Conservation (phyloP, 306 rosid species). For the Hylodesmum podocarpum region DNA sequence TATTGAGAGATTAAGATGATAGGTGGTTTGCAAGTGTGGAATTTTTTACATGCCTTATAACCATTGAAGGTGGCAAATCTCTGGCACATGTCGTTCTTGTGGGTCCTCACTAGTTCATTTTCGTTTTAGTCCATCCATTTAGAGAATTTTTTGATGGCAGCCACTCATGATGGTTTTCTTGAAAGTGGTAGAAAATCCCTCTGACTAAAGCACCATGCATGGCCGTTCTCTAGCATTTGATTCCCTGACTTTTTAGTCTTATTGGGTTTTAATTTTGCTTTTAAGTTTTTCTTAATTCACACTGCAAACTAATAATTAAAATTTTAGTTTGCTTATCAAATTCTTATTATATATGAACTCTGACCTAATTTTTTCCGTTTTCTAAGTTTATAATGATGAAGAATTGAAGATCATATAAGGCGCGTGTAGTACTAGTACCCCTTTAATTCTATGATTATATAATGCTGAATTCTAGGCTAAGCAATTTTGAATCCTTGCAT, state of each 20-base stretch:
- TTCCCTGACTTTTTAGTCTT: slow-evolving; percentile 18
- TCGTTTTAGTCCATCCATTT: slow-evolving; percentile 45
- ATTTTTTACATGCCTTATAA: slow-evolving; percentile 16
- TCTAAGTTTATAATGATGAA: slow-evolving; percentile 13
- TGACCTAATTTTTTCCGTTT: slow-evolving; percentile 29
- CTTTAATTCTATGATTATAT: not conserved
- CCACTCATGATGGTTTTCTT: slow-evolving; percentile 25
- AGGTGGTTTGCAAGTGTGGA: slow-evolving; percentile 26
- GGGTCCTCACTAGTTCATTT: slow-evolving; percentile 18
- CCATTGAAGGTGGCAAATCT: slow-evolving; percentile 49
- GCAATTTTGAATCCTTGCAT: not conserved
- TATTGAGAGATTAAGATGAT: not conserved
- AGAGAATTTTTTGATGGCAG: slow-evolving; percentile 24
- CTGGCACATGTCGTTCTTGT: slow-evolving; percentile 4
- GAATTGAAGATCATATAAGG: slow-evolving; percentile 20
- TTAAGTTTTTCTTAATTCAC: not conserved
- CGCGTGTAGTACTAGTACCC: not conserved
- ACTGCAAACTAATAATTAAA: not conserved
- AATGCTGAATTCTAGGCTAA: slow-evolving; percentile 15
- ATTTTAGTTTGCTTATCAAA: not conserved
- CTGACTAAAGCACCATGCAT: slow-evolving; percentile 42
- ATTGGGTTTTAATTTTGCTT: not conserved
- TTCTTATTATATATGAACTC: slow-evolving; percentile 7
- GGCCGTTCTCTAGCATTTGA: slow-evolving; percentile 18
- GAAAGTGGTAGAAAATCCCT: slow-evolving; percentile 23